Conservation (phyloP, 1,139 yeast species). For the Yamadazyma conglobata region DNA sequence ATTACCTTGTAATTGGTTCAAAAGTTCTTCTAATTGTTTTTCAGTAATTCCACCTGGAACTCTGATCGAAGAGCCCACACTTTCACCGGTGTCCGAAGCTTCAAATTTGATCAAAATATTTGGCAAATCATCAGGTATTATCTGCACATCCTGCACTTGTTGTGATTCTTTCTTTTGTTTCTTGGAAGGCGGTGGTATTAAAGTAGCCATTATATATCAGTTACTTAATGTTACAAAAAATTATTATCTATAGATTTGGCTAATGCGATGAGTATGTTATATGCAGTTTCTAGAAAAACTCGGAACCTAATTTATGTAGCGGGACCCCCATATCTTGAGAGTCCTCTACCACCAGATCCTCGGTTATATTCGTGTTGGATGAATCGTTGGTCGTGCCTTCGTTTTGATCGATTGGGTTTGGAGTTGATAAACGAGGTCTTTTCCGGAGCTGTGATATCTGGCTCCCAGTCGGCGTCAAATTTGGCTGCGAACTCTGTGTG, state of each 20-base stretch:
- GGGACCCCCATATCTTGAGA: slow-evolving; percentile 14
- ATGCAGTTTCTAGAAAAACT: slow-evolving; percentile 1
- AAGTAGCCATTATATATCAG: slow-evolving; percentile 73
- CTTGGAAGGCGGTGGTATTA: slow-evolving; percentile 91
- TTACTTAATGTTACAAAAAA: too few species aligned
- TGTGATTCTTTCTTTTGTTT: slow-evolving; percentile 85
- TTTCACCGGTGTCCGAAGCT: slow-evolving; percentile 92
- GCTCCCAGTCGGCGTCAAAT: too few species aligned
- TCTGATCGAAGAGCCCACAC: slow-evolving; percentile 78
- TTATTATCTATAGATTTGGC: too few species aligned
- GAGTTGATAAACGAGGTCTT: too few species aligned
- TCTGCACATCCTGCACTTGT: slow-evolving; percentile 68
- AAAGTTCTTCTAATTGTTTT: slow-evolving; percentile 80
- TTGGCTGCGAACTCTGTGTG: too few species aligned
- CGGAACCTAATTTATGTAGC: slow-evolving; percentile 4
- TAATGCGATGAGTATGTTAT: slow-evolving; percentile 6
- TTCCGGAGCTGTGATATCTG: too few species aligned
- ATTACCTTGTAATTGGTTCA: slow-evolving; percentile 68
- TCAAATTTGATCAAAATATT: slow-evolving; percentile 85
- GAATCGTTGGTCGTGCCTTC: too few species aligned
- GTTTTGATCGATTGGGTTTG: too few species aligned
- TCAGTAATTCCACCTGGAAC: slow-evolving; percentile 90
- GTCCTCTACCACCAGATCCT: slow-evolving; percentile 10
- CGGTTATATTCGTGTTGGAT: slow-evolving; percentile 6
- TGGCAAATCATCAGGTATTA: slow-evolving; percentile 77